A percentile compares a stretch with the other conserved stretches of the same genome.
Conservation (phyloP, 1,139 yeast species). For the Pneumocystis sp. region DNA sequence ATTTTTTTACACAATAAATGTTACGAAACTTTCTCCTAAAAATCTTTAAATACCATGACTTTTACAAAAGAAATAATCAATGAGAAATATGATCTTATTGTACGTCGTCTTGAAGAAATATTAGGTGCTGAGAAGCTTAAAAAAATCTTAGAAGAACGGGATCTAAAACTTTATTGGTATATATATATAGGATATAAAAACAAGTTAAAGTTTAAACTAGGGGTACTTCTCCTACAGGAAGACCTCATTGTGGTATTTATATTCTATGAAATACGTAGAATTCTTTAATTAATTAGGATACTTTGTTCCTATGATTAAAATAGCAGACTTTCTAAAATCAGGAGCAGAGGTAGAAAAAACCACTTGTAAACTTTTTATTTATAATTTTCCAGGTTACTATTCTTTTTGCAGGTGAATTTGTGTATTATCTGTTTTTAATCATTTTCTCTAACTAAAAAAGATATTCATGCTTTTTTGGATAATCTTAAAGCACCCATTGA, state of each 20-base stretch:
- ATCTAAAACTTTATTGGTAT: constrained; percentile 73
- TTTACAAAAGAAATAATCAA: not conserved
- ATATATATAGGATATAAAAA: constrained; percentile 28
- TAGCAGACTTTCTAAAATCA: constrained; percentile 88
- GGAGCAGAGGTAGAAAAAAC: constrained; percentile 29
- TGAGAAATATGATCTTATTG: constrained; percentile 61
- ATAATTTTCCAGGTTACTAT: constrained; percentile 65
- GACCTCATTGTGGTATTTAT: constrained; percentile 65
- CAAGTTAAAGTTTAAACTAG: not conserved
- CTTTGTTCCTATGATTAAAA: constrained; percentile 92
- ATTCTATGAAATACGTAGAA: not conserved
- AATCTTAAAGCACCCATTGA: constrained; percentile 98
- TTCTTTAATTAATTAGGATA: constrained; percentile 32
- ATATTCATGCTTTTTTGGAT: constrained; percentile 90
- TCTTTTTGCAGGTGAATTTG: constrained; percentile 35
- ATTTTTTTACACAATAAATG: too few species aligned
- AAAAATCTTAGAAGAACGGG: constrained; percentile 67
- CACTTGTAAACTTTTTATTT: not conserved
- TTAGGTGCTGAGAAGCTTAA: constrained; percentile 79
- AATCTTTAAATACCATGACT: not conserved
- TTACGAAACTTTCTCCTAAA: too few species aligned
- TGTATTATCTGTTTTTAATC: not conserved
- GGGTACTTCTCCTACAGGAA: constrained; percentile 79
- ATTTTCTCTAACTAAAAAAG: constrained; percentile 29
- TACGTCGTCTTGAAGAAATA: constrained; percentile 80